Evolutionary conservation across 192 early-diverging fungal species (phyloP), one percentile per base, ranked within the genome.

Genomic region (Dispira parvispora): DNA sequence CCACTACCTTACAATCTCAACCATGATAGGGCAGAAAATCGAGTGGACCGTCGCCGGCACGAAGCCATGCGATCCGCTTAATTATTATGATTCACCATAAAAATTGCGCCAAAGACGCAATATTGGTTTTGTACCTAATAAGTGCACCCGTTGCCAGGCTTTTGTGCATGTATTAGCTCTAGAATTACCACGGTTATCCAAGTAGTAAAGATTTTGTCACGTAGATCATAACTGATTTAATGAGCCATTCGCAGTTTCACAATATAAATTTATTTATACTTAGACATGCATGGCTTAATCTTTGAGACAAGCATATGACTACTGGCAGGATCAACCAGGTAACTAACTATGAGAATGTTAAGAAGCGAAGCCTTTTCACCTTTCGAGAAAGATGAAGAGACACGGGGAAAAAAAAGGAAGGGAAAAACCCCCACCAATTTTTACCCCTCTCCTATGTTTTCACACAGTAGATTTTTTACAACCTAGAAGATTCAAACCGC

Each of bases 181-280:
- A 81, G 80, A 84, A 84, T 84, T 82, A 83, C 81, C 80, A 84
- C 81, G 81, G 82, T 76, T 84, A 84, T 84, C 81, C 82, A n/a
- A n/a, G n/a, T n/a, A n/a, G n/a, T n/a, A n/a, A 83, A 1, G 1
- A 38, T 38, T 38, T 38, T 38, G 32, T 86, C 82, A 83, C 81
- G 80, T 86, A 86, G 82, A 84, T 74, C 79, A 86, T 84, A 86
- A 86, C 82, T 85, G 84, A 83, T 86, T 80, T 84, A 84, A 84
- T 84, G 83, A 86, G 84, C 79, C 82, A 81, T 86, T 80, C 77
- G 81, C 79, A 82, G 82, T 82, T 81, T 84, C 82, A 77, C 70
- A 73, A 6, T 81, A 80, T 70, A 80, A 75, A 76, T 67, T 74
- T 38, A 70, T 75, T 80, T 75, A 79, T 78, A 80, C 79, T 83